Base-by-base conservation (phyloP, 768 basidiomycete species). In the Russula compacta region DNA sequence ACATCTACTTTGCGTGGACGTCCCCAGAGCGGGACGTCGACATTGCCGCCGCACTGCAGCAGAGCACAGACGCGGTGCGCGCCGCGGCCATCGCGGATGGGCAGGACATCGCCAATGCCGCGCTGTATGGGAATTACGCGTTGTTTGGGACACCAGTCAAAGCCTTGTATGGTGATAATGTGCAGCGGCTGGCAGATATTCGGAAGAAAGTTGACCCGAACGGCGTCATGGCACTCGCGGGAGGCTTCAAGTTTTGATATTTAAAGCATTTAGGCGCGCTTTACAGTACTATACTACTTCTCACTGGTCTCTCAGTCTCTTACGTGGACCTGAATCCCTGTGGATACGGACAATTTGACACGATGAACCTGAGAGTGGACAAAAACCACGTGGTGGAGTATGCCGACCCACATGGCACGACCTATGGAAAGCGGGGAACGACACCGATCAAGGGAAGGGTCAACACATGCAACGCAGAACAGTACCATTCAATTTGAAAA, bases 81-180 rank as follows among this genome's bases (percentile, higher is more conserved):
- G 49, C 55, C 2, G 62, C 53, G 2, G 62, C 62, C 6, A 35
- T 55, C 36, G 61, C 58, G 3, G 61, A 66, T 10, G 65, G 68
- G 5, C 68, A 67, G 46, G 53, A 59, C 38, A 43, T 66, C 19
- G 51, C 12, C 19, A 36, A 53, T 8, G 60, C 52, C 11, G 49
- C 49, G 6, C 19, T 59, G 21, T 69, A 69, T 35, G 56, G 55
- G 35, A 67, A 69, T 59, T 69, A 69, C 42, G 68, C 68, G 12
- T 35, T 62, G 5, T 39, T 54, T n/a, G 60, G 59, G n/a, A 63
- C 64, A 4, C 56, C 65, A 4, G 36, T 64, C 8, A 17, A 44
- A 10, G 19, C 53, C 15, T 50, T 69, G 47, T 67, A 66, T 53
- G 67, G 68, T 6, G 24, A 29, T 2, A 66, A 67, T 43, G 1